These are phyloP conservation scores for Barnettozyma populi DNA, from an alignment of 805 yeast species.

Conservation along the genomic window DNA sequence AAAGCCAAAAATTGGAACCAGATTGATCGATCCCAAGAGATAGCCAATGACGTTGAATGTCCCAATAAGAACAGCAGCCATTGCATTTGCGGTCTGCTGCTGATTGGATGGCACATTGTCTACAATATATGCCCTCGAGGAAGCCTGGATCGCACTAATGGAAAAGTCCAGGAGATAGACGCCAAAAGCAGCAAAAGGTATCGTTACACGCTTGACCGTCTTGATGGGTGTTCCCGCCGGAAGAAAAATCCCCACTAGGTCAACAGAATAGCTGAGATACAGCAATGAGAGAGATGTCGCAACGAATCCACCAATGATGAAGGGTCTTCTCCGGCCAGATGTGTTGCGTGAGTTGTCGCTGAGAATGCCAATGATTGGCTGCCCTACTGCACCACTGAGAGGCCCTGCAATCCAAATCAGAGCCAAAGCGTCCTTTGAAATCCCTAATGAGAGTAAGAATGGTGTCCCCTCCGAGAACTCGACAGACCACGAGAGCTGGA, in stretches of 20 bases:
- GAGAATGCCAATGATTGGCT: slow-evolving; percentile 55
- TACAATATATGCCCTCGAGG: slow-evolving; percentile 55
- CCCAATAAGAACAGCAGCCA: slow-evolving; percentile 64
- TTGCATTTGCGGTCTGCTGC: slow-evolving; percentile 55
- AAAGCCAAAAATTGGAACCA: slow-evolving; percentile 32
- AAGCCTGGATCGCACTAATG: slow-evolving; percentile 54
- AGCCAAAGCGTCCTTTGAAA: slow-evolving; percentile 49
- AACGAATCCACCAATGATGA: slow-evolving; percentile 48
- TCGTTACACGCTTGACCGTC: slow-evolving; percentile 28
- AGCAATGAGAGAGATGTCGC: slow-evolving; percentile 42
- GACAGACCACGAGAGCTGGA: slow-evolving; percentile 61
- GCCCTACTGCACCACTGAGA: slow-evolving; percentile 55
- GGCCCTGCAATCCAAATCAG: slow-evolving; percentile 68
- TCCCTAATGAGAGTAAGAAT: slow-evolving; percentile 53
- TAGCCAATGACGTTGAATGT: slow-evolving; percentile 54
- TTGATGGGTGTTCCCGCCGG: slow-evolving; percentile 18
- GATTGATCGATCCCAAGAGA: slow-evolving; percentile 43
- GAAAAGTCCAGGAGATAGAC: slow-evolving; percentile 53
- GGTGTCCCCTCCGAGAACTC: slow-evolving; percentile 64
- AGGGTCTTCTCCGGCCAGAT: slow-evolving; percentile 52
- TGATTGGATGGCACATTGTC: slow-evolving; percentile 54
- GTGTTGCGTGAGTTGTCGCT: slow-evolving; percentile 44
- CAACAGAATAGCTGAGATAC: slow-evolving; percentile 40
- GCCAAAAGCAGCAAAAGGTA: slow-evolving; percentile 48
- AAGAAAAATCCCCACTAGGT: slow-evolving; percentile 32